Conservation (phyloP, 768 basidiomycete genomes). For the Mycena haematopus region DNA sequence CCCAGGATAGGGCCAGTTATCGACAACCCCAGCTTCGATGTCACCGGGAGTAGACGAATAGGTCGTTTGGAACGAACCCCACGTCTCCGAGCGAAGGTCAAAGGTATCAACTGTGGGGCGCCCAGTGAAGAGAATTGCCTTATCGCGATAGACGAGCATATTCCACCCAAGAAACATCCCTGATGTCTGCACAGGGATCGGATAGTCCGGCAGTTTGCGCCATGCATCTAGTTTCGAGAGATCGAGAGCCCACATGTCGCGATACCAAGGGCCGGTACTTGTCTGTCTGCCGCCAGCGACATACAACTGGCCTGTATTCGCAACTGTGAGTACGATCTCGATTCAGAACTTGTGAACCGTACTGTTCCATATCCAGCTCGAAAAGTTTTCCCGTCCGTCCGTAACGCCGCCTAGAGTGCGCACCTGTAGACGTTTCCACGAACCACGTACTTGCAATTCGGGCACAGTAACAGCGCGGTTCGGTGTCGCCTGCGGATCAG, state of each 20-base stretch:
- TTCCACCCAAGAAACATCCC: conserved; percentile 33
- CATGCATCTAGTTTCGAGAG: conserved; percentile 36
- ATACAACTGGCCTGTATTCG: conserved; percentile 35
- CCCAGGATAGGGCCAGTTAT: conserved; percentile 35
- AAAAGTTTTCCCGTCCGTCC: conserved; percentile 29
- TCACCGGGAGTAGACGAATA: conserved; percentile 26
- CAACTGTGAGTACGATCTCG: too few species aligned
- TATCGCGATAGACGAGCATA: conserved; percentile 35
- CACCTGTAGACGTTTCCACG: conserved; percentile 41
- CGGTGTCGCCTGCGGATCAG: conserved; percentile 33
- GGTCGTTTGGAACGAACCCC: conserved; percentile 39
- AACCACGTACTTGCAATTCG: conserved; percentile 42
- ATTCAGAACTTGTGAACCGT: neutral
- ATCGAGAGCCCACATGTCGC: conserved; percentile 37
- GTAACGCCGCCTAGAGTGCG: conserved; percentile 19
- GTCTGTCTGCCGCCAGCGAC: conserved; percentile 37
- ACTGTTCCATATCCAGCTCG: conserved; percentile 40
- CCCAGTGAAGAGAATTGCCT: conserved; percentile 47
- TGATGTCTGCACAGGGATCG: conserved; percentile 24
- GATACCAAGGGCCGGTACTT: conserved; percentile 35
- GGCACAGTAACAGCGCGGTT: conserved; percentile 26
- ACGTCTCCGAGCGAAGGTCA: conserved; percentile 42
- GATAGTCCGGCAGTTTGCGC: conserved; percentile 37
- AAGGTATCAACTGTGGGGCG: conserved; percentile 38
- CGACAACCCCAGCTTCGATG: conserved; percentile 11